Evolutionary conservation across 1,139 yeast genomes (phyloP).

Genomic region (Yamadazyma taylorii): DNA sequence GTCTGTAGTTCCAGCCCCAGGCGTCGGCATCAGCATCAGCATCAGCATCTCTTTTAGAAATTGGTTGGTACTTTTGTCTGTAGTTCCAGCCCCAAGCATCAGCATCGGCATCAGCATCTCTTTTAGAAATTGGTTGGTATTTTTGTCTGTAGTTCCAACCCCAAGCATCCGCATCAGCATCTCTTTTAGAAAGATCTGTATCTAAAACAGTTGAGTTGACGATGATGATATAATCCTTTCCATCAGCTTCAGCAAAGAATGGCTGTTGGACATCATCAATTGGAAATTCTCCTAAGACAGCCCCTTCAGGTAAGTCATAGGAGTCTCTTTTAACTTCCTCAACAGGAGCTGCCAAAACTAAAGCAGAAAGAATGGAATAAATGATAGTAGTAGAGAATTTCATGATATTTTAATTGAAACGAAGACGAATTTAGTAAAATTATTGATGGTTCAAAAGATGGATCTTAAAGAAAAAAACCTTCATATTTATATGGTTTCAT

Average conservation of each 20-base stretch:
- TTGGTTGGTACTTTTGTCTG: slow-evolving; percentile 10
- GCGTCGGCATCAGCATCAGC: slow-evolving; percentile 13
- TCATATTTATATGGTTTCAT: not conserved
- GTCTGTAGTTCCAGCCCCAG: slow-evolving; percentile 11
- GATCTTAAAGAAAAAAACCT: not conserved
- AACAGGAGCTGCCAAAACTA: slow-evolving; percentile 15
- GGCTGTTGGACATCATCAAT: slow-evolving; percentile 14
- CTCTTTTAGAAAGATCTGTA: slow-evolving; percentile 10
- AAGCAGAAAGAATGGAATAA: slow-evolving; percentile 12
- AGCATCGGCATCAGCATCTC: slow-evolving; percentile 13
- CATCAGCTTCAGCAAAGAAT: slow-evolving; percentile 15
- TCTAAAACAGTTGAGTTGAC: slow-evolving; percentile 15
- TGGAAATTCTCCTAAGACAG: slow-evolving; percentile 17
- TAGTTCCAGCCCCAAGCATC: slow-evolving; percentile 7
- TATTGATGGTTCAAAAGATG: no score
- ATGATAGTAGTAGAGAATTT: slow-evolving; percentile 14
- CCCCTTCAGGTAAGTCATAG: slow-evolving; percentile 13
- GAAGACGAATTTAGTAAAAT: no score
- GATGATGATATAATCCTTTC: slow-evolving; percentile 14
- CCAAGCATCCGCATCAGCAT: slow-evolving; percentile 12
- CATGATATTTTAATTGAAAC: slow-evolving; percentile 11
- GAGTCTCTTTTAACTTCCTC: slow-evolving; percentile 11
- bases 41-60: slow-evolving; percentile 10
- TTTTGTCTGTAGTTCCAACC: slow-evolving; percentile 9
- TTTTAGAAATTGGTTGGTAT: slow-evolving; percentile 12